Percentiles rank a stretch among this genome's conserved stretches.
Evolutionary conservation across 768 basidiomycete species (phyloP).

Genomic region (Pleurotus pulmonarius): DNA sequence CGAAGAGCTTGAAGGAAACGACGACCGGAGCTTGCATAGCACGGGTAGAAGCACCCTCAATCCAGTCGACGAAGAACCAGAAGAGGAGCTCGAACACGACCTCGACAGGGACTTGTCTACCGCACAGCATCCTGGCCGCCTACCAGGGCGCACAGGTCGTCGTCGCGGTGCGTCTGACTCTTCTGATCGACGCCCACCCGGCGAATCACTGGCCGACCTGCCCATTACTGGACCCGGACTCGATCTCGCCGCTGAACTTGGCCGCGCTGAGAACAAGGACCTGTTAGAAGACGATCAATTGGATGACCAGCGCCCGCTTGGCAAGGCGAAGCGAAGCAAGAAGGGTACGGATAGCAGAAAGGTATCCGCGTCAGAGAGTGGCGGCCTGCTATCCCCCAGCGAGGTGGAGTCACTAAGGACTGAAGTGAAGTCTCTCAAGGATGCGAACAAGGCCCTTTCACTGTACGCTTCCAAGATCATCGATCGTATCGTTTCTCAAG

Average conservation of each 20-base stretch:
- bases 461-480: conserved; percentile 97
- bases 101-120: conserved; percentile 30
- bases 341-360: conserved; percentile 39
- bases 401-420: conserved; percentile 74
- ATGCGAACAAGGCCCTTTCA: conserved; percentile 93
- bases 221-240: conserved; percentile 88
- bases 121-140: conserved; percentile 36
- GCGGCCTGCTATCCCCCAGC: conserved; percentile 38
- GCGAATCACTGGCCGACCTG: conserved; percentile 82
- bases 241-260: conserved; percentile 88
- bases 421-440: conserved; percentile 90
- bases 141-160: conserved; percentile 15
- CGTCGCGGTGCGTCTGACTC: conserved; percentile 46
- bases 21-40: conserved; percentile 53
- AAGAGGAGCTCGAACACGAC: conserved; percentile 34
- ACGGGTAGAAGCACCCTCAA: conserved; percentile 56
- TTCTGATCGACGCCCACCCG: conserved; percentile 40
- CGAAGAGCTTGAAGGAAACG: conserved; percentile 33
- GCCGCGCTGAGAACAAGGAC: conserved; percentile 87
- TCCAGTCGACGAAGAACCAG: conserved; percentile 57
- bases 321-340: conserved; percentile 47
- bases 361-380: conserved; percentile 26
- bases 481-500: conserved; percentile 93
- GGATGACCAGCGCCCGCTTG: conserved; percentile 39
- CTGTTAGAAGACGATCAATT: conserved; percentile 54